A percentile compares a stretch with the other conserved stretches of the same genome.
Conservation (phyloP, 2,329 filamentous ascomycete species). For the Penicillium sclerotigenum region DNA sequence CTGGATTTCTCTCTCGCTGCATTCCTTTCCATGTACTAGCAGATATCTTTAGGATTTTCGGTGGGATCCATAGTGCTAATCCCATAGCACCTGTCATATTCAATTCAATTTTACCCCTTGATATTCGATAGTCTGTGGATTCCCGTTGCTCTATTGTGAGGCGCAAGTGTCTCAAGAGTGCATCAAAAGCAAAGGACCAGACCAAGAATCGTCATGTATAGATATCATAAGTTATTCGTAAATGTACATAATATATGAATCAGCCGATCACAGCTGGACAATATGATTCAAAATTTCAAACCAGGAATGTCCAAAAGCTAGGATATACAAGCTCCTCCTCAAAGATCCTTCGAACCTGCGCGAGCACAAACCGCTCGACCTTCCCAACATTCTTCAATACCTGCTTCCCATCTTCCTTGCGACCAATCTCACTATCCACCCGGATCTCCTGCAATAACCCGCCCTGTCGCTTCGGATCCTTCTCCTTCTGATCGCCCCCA, state of each 20-base stretch:
- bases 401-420: constrained; percentile 86
- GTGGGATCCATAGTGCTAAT: neutral
- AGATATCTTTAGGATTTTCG: neutral
- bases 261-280: neutral
- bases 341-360: constrained; percentile 94
- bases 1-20: neutral
- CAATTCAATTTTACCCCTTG: neutral
- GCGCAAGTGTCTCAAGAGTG: too few species aligned
- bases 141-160: neutral
- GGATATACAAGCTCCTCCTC: constrained; percentile 99
- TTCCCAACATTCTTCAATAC: constrained; percentile 98
- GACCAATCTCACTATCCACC: constrained; percentile 96
- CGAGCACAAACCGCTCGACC: constrained; percentile 94
- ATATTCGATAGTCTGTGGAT: neutral
- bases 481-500: constrained; percentile 43
- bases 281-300: constrained; percentile 49
- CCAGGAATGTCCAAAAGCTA: constrained; percentile 95
- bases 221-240: constrained; percentile 17
- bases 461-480: constrained; percentile 62
- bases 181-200: neutral
- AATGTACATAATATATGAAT: constrained; percentile 17
- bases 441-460: constrained; percentile 86
- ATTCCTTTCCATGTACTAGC: neutral
- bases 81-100: neutral
- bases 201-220: constrained; percentile 6